These are phyloP conservation scores for Bruguiera parviflora DNA, from an alignment of 345 rosid genomes.

Conservation along the genomic window DNA sequence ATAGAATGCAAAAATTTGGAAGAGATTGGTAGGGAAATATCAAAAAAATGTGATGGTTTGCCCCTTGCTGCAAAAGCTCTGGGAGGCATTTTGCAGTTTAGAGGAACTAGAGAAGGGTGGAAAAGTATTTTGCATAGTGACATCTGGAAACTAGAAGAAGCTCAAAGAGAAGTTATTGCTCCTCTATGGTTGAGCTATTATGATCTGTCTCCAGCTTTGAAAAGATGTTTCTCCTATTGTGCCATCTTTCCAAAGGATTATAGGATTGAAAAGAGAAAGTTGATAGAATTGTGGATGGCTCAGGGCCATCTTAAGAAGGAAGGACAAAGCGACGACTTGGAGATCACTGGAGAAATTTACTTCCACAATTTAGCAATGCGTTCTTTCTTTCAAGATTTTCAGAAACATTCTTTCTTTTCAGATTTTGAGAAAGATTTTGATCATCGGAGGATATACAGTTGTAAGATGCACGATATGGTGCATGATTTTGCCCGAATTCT, in stretches of 20 bases:
- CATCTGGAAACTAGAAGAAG: constrained; percentile 3
- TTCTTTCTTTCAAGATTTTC: too few species aligned
- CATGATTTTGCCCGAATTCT: too few species aligned
- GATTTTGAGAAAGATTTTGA: too few species aligned
- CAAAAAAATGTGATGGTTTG: not conserved
- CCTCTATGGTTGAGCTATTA: constrained; percentile 11
- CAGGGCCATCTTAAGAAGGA: constrained; percentile 9
- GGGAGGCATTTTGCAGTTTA: constrained; percentile 7
- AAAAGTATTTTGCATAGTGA: constrained; percentile 14
- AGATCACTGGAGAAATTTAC: not conserved
- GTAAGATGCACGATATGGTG: too few species aligned
- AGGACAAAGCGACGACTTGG: not conserved
- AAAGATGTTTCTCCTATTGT: too few species aligned
- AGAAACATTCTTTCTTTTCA: too few species aligned
- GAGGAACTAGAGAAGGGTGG: constrained; percentile 18
- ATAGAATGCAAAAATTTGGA: too few species aligned
- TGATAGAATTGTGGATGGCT: constrained; percentile 20
- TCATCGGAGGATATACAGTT: fast-evolving
- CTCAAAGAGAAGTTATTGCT: too few species aligned
- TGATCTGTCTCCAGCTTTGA: too few species aligned
- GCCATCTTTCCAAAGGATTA: not conserved
- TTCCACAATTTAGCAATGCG: too few species aligned
- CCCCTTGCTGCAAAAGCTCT: constrained; percentile 14
- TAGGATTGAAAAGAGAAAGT: not conserved
- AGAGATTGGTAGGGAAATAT: too few species aligned